phyloP scores from a whole-genome alignment of 495 filamentous ascomycete species.

The Penicillium pulvis region DNA sequence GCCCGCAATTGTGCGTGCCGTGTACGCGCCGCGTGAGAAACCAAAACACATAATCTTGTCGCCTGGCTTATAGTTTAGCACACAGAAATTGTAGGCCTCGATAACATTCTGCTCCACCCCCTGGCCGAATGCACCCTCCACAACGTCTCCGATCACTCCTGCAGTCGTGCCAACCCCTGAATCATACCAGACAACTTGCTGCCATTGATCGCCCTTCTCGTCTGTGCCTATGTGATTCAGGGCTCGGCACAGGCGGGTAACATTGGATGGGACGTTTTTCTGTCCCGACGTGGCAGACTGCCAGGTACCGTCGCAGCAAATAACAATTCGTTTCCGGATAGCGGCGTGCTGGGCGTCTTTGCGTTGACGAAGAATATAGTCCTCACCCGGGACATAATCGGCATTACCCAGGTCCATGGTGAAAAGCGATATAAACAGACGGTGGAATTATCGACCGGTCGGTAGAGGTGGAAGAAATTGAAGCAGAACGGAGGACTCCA shows the following conservation, averaged over 20 bases:
- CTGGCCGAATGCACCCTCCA: constrained; percentile 23
- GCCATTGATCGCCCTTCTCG: constrained; percentile 21
- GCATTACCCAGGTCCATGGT: not conserved
- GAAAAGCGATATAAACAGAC: not conserved
- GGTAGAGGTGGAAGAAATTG: constrained; percentile 4
- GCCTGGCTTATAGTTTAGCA: constrained; percentile 49
- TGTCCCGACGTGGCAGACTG: constrained; percentile 27
- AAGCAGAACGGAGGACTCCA: constrained; percentile 6
- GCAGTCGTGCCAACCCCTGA: constrained; percentile 28
- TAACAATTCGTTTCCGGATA: constrained; percentile 25
- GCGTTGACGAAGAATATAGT: constrained; percentile 12
- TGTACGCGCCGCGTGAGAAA: constrained; percentile 62
- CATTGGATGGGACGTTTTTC: constrained; percentile 31
- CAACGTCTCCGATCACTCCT: constrained; percentile 13
- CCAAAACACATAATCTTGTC: constrained; percentile 64
- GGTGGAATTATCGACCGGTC: not conserved
- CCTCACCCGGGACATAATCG: constrained; percentile 7
- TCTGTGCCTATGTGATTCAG: constrained; percentile 24
- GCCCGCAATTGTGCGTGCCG: constrained; percentile 57
- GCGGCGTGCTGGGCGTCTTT: constrained; percentile 10
- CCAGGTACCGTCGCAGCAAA: constrained; percentile 37
- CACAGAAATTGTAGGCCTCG: constrained; percentile 29
- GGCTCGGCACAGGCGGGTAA: constrained; percentile 27
- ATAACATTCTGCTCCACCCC: constrained; percentile 25
- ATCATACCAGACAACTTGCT: constrained; percentile 37